Evolutionary conservation across 805 yeast species (phyloP).

Genomic region (Starmerella khaoyaiensis): DNA sequence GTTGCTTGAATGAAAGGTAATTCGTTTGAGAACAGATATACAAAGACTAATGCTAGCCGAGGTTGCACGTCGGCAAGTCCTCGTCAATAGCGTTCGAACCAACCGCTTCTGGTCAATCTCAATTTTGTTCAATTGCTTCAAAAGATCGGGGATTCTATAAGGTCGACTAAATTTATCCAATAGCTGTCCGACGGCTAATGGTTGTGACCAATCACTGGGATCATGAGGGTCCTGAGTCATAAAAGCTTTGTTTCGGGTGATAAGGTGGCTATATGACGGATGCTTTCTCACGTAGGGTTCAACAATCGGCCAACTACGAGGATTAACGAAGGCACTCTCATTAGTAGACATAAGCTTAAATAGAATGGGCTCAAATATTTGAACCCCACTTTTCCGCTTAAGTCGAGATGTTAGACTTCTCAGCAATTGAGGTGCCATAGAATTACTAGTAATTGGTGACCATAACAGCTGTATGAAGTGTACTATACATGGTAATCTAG

Average conservation of each 20-base stretch:
- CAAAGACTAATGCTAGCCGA: conserved; percentile 13
- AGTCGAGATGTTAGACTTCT: conserved; percentile 2
- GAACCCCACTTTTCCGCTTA: not conserved
- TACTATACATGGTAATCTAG: conserved; percentile 36
- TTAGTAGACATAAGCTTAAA: conserved; percentile 12
- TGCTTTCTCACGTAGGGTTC: conserved; percentile 12
- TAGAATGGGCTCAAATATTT: conserved; percentile 9
- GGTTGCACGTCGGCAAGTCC: conserved; percentile 14
- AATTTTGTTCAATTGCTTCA: conserved; percentile 4
- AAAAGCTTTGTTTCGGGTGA: conserved; percentile 18
- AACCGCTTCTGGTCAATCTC: conserved; percentile 5
- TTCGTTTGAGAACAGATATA: conserved; percentile 14
- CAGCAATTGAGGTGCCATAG: conserved; percentile 8
- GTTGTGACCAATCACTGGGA: conserved; percentile 14
- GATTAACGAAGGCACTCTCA: conserved; percentile 15
- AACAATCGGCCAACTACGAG: conserved; percentile 14
- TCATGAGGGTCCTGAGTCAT: conserved; percentile 10
- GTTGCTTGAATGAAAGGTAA: too few relatives aligned
- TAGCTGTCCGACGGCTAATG: conserved; percentile 8
- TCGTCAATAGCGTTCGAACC: conserved; percentile 12
- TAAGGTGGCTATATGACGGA: conserved; percentile 9
- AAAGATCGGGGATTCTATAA: conserved; percentile 17
- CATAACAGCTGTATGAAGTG: conserved; percentile 56
- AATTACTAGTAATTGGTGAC: conserved; percentile 37
- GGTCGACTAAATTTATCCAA: conserved; percentile 26